Conservation (phyloP, 2,329 filamentous ascomycete species). For the Ophiocordyceps camponoti-leonardi region DNA sequence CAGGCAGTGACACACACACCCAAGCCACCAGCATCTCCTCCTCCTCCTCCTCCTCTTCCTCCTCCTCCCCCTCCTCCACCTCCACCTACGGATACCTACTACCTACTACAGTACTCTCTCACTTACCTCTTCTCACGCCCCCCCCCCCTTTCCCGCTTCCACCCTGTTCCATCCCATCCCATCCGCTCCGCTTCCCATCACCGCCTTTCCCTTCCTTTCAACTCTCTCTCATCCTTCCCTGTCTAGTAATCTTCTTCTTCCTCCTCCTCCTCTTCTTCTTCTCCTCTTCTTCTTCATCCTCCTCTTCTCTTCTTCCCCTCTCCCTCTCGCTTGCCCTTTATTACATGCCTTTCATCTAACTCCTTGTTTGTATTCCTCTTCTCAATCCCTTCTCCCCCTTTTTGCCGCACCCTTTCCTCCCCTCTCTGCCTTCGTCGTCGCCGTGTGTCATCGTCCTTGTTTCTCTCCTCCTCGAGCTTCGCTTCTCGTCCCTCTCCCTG, state of each 20-base stretch:
- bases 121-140: slow-evolving; percentile 4
- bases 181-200: slow-evolving; percentile 16
- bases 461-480: neutral
- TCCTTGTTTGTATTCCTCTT: neutral
- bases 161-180: slow-evolving; percentile 16
- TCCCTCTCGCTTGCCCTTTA: slow-evolving; percentile 14
- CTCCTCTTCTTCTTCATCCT: slow-evolving; percentile 7
- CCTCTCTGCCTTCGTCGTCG: neutral
- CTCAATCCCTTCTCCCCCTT: slow-evolving; percentile 9
- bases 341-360: slow-evolving; percentile 4
- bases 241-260: neutral
- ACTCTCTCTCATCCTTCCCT: slow-evolving; percentile 1
- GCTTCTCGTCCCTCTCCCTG: neutral
- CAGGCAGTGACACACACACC: slow-evolving; percentile 9
- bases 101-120: no score
- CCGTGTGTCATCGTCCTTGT: neutral
- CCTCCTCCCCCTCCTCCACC: no score
- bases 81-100: no score
- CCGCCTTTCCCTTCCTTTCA: slow-evolving; percentile 14
- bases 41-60: slow-evolving; percentile 2
- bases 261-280: neutral
- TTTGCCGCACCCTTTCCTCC: slow-evolving; percentile 6
- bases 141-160: slow-evolving; percentile 12
- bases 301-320: neutral
- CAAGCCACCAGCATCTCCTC: neutral